phyloP scores from a whole-genome alignment of 208 protist genomes.

The Willaertia magna region DNA sequence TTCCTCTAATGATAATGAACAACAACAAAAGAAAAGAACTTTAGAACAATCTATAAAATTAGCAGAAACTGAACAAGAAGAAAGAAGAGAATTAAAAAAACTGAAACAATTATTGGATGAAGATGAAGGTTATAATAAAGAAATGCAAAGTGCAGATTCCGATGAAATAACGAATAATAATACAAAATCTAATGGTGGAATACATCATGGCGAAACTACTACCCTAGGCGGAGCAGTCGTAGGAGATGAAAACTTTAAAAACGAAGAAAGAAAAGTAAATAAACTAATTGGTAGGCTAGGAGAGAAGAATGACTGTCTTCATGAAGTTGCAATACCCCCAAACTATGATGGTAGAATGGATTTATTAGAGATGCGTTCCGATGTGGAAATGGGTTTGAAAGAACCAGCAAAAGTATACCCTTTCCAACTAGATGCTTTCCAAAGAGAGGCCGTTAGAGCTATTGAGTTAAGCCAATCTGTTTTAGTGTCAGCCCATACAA shows the following conservation, averaged over 20 bases:
- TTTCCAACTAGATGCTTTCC: slow-evolving; percentile 71
- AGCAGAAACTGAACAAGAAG: not conserved
- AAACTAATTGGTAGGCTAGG: not conserved
- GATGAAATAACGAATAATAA: not conserved
- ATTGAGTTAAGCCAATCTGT: slow-evolving; percentile 50
- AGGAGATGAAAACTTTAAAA: not conserved
- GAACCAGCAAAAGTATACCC: slow-evolving; percentile 47
- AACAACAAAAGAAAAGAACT: not conserved
- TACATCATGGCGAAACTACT: not conserved
- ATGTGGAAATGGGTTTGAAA: not conserved
- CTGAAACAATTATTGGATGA: not conserved
- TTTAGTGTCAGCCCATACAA: slow-evolving; percentile 71
- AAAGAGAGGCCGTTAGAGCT: slow-evolving; percentile 55
- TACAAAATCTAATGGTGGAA: not conserved
- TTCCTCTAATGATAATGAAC: too few species aligned
- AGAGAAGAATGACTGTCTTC: not conserved
- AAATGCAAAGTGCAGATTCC: not conserved
- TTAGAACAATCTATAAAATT: not conserved
- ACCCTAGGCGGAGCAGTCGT: not conserved
- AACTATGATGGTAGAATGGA: not conserved
- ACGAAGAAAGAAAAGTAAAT: not conserved
- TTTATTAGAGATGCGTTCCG: not conserved
- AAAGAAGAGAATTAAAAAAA: not conserved
- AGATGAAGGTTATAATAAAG: not conserved
- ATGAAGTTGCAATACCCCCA: not conserved